These are phyloP conservation scores for Trichocladium antarcticum DNA, from an alignment of 495 filamentous ascomycete genomes.

Conservation along the genomic window DNA sequence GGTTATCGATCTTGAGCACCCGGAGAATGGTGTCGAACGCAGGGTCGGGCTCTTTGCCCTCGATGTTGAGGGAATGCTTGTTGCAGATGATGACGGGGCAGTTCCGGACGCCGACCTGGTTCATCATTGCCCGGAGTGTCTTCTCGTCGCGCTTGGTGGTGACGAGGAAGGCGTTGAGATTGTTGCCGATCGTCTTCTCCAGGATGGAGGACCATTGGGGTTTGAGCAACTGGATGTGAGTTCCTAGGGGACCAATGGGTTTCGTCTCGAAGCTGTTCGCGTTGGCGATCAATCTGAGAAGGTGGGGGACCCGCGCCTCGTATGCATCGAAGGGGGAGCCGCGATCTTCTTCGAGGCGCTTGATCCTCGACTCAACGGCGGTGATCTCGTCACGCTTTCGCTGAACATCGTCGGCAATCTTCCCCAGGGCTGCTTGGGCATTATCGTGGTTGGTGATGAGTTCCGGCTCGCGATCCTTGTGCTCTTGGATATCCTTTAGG, in stretches of 20 bases:
- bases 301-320: constrained; percentile 46
- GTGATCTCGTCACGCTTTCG: constrained; percentile 40
- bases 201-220: constrained; percentile 77
- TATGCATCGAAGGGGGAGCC: constrained; percentile 41
- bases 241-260: constrained; percentile 77
- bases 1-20: constrained; percentile 71
- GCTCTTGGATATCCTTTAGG: constrained; percentile 27
- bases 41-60: constrained; percentile 58
- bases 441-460: constrained; percentile 25
- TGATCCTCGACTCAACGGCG: constrained; percentile 34
- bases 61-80: constrained; percentile 47
- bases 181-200: constrained; percentile 57
- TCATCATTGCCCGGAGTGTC: constrained; percentile 52
- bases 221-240: constrained; percentile 60
- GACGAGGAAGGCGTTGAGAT: constrained; percentile 68
- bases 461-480: constrained; percentile 23
- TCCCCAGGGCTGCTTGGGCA: constrained; percentile 34
- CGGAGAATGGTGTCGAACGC: constrained; percentile 66
- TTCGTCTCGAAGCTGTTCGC: constrained; percentile 55
- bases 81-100: constrained; percentile 59
- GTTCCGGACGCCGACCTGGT: constrained; percentile 38
- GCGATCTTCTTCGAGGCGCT: constrained; percentile 21
- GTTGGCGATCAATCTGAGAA: constrained; percentile 54
- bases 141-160: constrained; percentile 58
- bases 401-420: constrained; percentile 28